These are phyloP conservation scores for Aspergillus ustus DNA, from an alignment of 2,329 filamentous ascomycete genomes.

Conservation along the genomic window DNA sequence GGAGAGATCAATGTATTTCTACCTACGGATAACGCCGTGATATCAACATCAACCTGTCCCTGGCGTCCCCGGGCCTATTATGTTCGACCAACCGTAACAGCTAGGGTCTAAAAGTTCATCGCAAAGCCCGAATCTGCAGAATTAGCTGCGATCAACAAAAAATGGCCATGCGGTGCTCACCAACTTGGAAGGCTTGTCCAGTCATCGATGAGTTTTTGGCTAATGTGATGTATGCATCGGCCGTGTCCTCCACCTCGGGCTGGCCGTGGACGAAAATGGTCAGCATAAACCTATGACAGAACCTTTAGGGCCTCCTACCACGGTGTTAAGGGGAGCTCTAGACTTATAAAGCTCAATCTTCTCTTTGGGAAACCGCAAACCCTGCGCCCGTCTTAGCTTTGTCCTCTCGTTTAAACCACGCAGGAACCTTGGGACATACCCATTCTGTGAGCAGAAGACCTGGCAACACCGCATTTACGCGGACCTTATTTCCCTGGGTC, in stretches of 20 bases:
- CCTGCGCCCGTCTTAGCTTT: constrained; percentile 41
- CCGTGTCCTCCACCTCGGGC: constrained; percentile 49
- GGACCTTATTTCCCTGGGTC: constrained; percentile 64
- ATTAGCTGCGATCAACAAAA: constrained; percentile 17
- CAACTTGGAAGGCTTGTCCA: constrained; percentile 49
- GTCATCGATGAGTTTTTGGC: constrained; percentile 54
- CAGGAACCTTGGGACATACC: constrained; percentile 44
- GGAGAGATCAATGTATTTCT: constrained; percentile 3
- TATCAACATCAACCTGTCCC: constrained; percentile 19
- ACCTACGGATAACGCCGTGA: constrained; percentile 25
- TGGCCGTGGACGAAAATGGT: constrained; percentile 21
- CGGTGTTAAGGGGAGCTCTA: constrained; percentile 64
- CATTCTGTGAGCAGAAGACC: constrained; percentile 71
- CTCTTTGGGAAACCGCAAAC: constrained; percentile 62
- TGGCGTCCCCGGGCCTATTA: not conserved
- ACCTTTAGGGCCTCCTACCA: constrained; percentile 43
- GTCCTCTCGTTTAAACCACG: not conserved
- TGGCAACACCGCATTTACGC: constrained; percentile 68
- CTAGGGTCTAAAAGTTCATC: constrained; percentile 23
- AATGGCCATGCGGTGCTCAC: constrained; percentile 32
- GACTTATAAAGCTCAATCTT: constrained; percentile 58
- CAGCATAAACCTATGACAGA: constrained; percentile 8
- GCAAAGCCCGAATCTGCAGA: constrained; percentile 39
- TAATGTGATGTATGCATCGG: constrained; percentile 45
- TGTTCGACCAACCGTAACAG: not conserved